phyloP scores from a whole-genome alignment of 495 filamentous ascomycete species.

The Corynascus novoguineensis region DNA sequence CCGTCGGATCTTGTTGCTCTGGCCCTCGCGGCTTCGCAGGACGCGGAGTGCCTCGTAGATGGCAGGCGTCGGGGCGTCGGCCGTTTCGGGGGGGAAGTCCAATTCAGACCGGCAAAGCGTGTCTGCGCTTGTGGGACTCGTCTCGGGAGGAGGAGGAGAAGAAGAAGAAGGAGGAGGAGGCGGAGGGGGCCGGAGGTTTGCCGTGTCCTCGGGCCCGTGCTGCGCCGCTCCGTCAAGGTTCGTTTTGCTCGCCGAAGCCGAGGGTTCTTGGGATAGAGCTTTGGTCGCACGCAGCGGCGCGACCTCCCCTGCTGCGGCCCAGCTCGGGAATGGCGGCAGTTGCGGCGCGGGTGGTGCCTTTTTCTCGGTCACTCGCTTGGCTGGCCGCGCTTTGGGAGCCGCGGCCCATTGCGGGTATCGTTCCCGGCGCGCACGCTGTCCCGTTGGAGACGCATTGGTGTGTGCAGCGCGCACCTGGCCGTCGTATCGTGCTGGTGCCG shows the following conservation, averaged over 20 bases:
- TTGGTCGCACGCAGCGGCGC: too few relatives aligned
- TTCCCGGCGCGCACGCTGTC: not conserved
- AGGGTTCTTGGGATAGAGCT: too few relatives aligned
- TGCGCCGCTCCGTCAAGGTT: not conserved
- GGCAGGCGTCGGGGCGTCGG: constrained; percentile 20
- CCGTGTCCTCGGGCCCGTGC: not conserved
- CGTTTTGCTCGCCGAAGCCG: too few relatives aligned
- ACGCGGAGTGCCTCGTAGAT: constrained; percentile 47
- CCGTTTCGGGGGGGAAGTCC: not conserved
- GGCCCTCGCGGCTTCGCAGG: constrained; percentile 23
- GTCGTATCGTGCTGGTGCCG: not conserved
- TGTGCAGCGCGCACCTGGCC: not conserved
- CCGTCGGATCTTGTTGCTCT: constrained; percentile 24
- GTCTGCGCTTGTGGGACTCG: not conserved
- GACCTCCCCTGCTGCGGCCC: not conserved
- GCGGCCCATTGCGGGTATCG: not conserved
- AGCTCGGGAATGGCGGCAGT: not conserved
- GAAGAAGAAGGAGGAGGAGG: too few relatives aligned
- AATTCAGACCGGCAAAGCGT: not conserved
- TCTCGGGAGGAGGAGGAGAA: too few relatives aligned
- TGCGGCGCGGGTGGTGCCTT: not conserved
- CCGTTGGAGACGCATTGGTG: not conserved
- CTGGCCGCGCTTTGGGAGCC: not conserved
- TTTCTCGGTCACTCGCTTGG: not conserved
- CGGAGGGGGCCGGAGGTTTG: not conserved